Evolutionary conservation across 2,329 filamentous ascomycete genomes (phyloP).

Genomic region (Penicillium sp.): DNA sequence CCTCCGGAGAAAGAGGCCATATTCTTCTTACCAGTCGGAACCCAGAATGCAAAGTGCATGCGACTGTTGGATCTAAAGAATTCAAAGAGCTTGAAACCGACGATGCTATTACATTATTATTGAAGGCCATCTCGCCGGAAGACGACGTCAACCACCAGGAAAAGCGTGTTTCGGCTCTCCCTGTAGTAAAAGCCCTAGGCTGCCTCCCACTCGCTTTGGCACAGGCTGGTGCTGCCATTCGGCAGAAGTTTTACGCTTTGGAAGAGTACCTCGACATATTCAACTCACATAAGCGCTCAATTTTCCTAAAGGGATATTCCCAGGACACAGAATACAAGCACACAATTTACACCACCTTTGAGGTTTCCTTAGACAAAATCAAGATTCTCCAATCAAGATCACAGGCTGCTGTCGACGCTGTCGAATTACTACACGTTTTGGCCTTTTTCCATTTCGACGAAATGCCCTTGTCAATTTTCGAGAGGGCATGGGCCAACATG

Average conservation of each 20-base stretch:
- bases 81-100: conserved; percentile 16
- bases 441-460: background rate
- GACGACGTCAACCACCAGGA: conserved; percentile 5
- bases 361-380: background rate
- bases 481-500: too few relatives aligned
- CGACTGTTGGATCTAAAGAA: conserved; percentile 24
- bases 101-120: background rate
- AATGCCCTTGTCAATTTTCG: background rate
- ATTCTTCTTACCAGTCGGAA: conserved; percentile 39
- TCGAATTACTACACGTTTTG: background rate
- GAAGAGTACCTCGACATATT: conserved; percentile 1
- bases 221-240: conserved; percentile 24
- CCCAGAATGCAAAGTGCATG: conserved; percentile 25
- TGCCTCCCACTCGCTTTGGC: conserved; percentile 24
- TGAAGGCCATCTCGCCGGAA: background rate
- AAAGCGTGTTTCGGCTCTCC: background rate
- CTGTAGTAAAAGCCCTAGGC: conserved; percentile 18
- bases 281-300: background rate
- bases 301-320: background rate
- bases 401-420: background rate
- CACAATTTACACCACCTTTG: background rate
- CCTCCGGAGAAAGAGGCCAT: conserved; percentile 28
- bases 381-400: background rate
- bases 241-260: background rate
- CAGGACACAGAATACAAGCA: background rate